A percentile compares a stretch with the other conserved stretches of the same genome.
Conservation (phyloP, 2,329 filamentous ascomycete genomes). For the Moelleriella libera region DNA sequence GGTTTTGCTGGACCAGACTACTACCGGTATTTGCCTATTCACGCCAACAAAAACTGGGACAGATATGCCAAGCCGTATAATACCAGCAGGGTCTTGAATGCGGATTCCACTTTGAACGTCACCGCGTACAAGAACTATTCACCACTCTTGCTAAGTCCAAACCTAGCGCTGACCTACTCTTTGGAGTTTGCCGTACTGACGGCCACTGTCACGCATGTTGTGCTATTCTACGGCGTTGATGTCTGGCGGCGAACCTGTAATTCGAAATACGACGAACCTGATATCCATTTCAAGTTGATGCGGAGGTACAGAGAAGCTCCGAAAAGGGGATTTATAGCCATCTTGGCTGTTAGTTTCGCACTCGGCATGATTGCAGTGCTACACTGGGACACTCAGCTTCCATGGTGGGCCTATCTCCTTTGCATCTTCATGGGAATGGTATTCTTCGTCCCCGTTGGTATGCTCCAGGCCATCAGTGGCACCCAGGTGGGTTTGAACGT, state of each 20-base stretch:
- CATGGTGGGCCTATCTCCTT: conserved; percentile 25
- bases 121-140: conserved; percentile 43
- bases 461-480: conserved; percentile 30
- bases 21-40: conserved; percentile 39
- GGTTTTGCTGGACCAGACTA: conserved; percentile 34
- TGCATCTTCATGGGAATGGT: conserved; percentile 22
- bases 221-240: conserved; percentile 35
- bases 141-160: conserved; percentile 34
- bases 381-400: conserved; percentile 21
- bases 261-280: conserved; percentile 14
- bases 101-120: conserved; percentile 35
- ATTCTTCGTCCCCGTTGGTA: conserved; percentile 25
- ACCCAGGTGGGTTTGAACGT: conserved; percentile 30
- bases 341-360: conserved; percentile 30
- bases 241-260: conserved; percentile 16
- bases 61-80: conserved; percentile 36
- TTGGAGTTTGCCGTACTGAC: conserved; percentile 40
- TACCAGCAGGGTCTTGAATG: conserved; percentile 35
- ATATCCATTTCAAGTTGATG: conserved; percentile 40
- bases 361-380: conserved; percentile 22
- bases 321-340: conserved; percentile 37
- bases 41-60: conserved; percentile 39
- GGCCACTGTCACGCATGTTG: conserved; percentile 34
- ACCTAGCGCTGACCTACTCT: conserved; percentile 38
- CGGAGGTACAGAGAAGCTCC: conserved; percentile 37